A percentile compares a stretch with the other conserved stretches of the same genome.
Conservation (phyloP, 2,329 filamentous ascomycete genomes). For the Sarocladium strictum region DNA sequence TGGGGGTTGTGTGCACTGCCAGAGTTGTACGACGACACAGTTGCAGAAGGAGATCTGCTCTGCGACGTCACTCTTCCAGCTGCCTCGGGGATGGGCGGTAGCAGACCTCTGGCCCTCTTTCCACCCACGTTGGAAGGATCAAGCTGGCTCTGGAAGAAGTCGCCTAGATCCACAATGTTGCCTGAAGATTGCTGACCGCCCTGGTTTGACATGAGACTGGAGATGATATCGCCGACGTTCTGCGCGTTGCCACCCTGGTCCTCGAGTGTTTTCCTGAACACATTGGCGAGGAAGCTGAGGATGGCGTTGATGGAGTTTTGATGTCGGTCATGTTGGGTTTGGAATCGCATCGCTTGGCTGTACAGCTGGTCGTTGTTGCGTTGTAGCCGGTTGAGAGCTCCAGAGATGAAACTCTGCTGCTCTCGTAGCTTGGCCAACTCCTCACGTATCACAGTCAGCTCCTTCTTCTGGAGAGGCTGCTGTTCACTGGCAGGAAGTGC, state of each 20-base stretch:
- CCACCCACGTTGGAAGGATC: conserved; percentile 34
- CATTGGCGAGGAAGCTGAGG: conserved; percentile 90
- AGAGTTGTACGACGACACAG: conserved; percentile 12
- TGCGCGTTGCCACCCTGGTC: conserved; percentile 64
- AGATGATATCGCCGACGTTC: conserved; percentile 80
- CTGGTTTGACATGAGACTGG: conserved; percentile 61
- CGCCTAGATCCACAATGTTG: conserved; percentile 56
- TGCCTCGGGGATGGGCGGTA: conserved; percentile 45
- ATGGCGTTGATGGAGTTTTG: conserved; percentile 99
- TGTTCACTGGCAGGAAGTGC: conserved; percentile 35
- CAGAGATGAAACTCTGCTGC: conserved; percentile 81
- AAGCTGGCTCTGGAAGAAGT: conserved; percentile 46
- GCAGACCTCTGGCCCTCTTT: conserved; percentile 48
- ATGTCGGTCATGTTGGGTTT: conserved; percentile 89
- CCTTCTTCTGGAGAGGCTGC: conserved; percentile 57
- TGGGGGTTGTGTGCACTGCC: conserved; percentile 30
- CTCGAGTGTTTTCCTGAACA: conserved; percentile 90
- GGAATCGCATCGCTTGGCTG: conserved; percentile 81
- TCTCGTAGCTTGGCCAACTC: conserved; percentile 78
- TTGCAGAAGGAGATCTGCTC: conserved; percentile 21
- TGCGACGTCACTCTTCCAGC: conserved; percentile 12
- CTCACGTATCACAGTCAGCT: conserved; percentile 69
- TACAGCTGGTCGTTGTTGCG: conserved; percentile 85
- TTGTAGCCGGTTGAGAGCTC: conserved; percentile 72
- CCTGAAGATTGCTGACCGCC: conserved; percentile 34